These are phyloP conservation scores for Yamadazyma laniorum DNA, from an alignment of 805 yeast genomes.

Conservation along the genomic window DNA sequence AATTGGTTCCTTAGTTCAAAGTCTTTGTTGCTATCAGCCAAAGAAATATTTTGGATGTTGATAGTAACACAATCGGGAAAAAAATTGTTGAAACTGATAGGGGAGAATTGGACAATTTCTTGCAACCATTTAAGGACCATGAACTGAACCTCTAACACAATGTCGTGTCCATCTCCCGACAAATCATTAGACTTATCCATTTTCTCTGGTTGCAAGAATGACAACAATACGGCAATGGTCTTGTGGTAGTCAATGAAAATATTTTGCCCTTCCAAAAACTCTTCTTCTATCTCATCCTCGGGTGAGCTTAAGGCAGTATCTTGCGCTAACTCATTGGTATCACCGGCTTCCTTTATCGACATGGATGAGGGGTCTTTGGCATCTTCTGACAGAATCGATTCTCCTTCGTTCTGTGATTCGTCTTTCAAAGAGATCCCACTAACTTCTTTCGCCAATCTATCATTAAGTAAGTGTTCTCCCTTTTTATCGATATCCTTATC, in stretches of 20 bases:
- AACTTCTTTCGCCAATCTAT: neutral
- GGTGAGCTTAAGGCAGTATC: slow-evolving; percentile 10
- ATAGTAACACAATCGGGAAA: slow-evolving; percentile 74
- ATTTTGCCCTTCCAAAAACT: slow-evolving; percentile 59
- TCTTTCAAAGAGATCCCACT: slow-evolving; percentile 1
- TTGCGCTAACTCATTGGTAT: too few relatives aligned
- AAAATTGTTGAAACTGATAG: slow-evolving; percentile 69
- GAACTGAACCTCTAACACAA: slow-evolving; percentile 60
- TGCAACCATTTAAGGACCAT: slow-evolving; percentile 83
- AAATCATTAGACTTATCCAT: slow-evolving; percentile 24
- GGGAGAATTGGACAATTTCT: slow-evolving; percentile 67
- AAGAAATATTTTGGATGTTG: slow-evolving; percentile 46
- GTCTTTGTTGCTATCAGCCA: slow-evolving; percentile 36
- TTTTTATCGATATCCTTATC: neutral
- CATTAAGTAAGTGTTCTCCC: neutral
- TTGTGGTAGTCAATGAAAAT: slow-evolving; percentile 75
- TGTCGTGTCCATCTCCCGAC: slow-evolving; percentile 37
- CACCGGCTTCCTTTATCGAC: too few relatives aligned
- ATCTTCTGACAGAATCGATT: slow-evolving; percentile 10
- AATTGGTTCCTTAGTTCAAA: slow-evolving; percentile 36
- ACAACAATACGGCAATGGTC: slow-evolving; percentile 77
- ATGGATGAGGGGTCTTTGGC: slow-evolving; percentile 21
- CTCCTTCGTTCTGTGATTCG: slow-evolving; percentile 6
- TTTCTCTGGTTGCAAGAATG: slow-evolving; percentile 60
- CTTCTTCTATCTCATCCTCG: slow-evolving; percentile 34